Evolutionary conservation across 805 yeast species (phyloP).

Genomic region (Saturnispora kantuleensis): DNA sequence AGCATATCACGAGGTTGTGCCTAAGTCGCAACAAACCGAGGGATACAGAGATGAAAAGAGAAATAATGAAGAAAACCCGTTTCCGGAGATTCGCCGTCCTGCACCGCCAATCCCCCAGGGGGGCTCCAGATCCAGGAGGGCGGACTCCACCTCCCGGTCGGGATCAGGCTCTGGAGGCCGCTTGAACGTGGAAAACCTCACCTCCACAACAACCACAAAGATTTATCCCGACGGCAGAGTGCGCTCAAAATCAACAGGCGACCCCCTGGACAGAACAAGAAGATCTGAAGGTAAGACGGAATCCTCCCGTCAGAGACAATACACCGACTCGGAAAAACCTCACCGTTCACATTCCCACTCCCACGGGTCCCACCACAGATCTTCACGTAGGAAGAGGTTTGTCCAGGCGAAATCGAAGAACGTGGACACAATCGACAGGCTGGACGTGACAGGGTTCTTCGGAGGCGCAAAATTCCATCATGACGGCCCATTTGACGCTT

Average conservation of each 20-base stretch:
- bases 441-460: conserved; percentile 91
- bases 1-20: conserved; percentile 61
- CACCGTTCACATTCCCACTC: conserved; percentile 26
- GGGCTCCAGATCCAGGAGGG: no score
- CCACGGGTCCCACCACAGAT: conserved; percentile 17
- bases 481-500: conserved; percentile 98
- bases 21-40: conserved; percentile 24
- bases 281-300: conserved; percentile 2
- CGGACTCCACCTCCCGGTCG: no score
- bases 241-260: conserved; percentile 26
- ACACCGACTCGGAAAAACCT: conserved; percentile 15
- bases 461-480: conserved; percentile 94
- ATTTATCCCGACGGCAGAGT: conserved; percentile 23
- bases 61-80: conserved; percentile 31
- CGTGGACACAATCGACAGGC: conserved; percentile 86
- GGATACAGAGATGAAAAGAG: conserved; percentile 38
- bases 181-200: conserved; percentile 13
- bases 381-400: conserved; percentile 25
- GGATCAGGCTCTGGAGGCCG: not conserved
- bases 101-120: conserved; percentile 10
- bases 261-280: conserved; percentile 7
- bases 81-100: conserved; percentile 15
- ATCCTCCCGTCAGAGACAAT: conserved; percentile 9
- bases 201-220: conserved; percentile 19
- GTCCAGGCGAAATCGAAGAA: conserved; percentile 52